Percentiles rank a stretch among this genome's conserved stretches.
phyloP scores from a whole-genome alignment of 495 filamentous ascomycete species.

The Coniosporium apollinis region DNA sequence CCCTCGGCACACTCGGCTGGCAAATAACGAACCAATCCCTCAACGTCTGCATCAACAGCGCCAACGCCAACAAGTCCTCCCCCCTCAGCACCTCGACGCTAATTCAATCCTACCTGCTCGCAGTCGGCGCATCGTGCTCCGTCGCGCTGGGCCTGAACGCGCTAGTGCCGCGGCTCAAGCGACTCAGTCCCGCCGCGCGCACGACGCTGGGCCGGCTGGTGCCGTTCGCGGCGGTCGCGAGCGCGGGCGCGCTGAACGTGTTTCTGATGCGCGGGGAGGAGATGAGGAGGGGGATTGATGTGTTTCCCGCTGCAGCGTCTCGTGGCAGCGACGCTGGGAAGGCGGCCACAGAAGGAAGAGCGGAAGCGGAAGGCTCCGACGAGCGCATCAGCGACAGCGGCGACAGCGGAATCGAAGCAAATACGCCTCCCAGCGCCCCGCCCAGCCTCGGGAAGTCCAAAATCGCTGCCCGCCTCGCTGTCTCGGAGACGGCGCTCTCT shows the following conservation, averaged over 20 bases:
- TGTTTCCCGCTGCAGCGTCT: conserved; percentile 62
- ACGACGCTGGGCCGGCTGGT: conserved; percentile 67
- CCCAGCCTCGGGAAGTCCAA: conserved; percentile 63
- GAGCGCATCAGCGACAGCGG: no score
- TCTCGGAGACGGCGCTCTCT: conserved; percentile 77
- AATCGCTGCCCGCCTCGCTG: conserved; percentile 73
- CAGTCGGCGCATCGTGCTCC: conserved; percentile 80
- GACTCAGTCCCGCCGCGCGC: conserved; percentile 52
- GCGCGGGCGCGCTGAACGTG: conserved; percentile 80
- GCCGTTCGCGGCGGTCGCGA: conserved; percentile 87
- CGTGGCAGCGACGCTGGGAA: conserved; percentile 41
- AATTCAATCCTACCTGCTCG: conserved; percentile 75
- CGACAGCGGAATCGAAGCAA: no score
- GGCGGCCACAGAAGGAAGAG: conserved; percentile 28
- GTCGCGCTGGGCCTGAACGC: conserved; percentile 87
- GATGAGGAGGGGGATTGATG: conserved; percentile 81
- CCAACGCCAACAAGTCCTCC: conserved; percentile 93
- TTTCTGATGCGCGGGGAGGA: conserved; percentile 96
- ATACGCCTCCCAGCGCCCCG: conserved; percentile 33
- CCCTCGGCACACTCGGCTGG: conserved; percentile 79
- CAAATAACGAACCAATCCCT: conserved; percentile 94
- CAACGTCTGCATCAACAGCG: conserved; percentile 92
- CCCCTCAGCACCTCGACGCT: conserved; percentile 66
- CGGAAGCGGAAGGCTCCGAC: conserved; percentile 26
- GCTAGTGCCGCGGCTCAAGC: conserved; percentile 68